A percentile compares a stretch with the other conserved stretches of the same genome.
Conservation (phyloP, 148 eudicot genomes). For the Arbutus unedo region DNA sequence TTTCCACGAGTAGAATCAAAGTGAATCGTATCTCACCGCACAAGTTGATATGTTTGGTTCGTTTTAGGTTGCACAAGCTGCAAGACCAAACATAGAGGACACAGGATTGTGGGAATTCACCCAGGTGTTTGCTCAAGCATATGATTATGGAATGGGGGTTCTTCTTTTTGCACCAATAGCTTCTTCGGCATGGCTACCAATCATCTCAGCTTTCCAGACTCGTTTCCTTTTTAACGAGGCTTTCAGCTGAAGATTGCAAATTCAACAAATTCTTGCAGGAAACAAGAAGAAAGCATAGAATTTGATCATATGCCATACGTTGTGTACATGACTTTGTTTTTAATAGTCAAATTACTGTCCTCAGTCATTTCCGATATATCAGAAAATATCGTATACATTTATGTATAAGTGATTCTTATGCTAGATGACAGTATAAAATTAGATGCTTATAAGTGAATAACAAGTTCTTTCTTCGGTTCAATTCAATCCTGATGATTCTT, state of each 20-base stretch:
- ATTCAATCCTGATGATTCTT: neutral
- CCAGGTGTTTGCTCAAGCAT: slow-evolving; percentile 67
- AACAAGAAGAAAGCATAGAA: slow-evolving; percentile 53
- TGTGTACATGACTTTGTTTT: slow-evolving; percentile 3
- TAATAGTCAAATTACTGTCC: neutral
- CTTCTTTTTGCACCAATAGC: slow-evolving; percentile 79
- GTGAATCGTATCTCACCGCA: neutral
- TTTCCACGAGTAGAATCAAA: neutral
- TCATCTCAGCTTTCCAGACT: slow-evolving; percentile 83
- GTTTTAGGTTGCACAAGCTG: slow-evolving; percentile 63
- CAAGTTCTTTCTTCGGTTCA: too few relatives aligned
- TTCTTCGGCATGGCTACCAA: slow-evolving; percentile 87
- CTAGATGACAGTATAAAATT: neutral
- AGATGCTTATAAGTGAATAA: neutral
- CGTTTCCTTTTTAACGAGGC: slow-evolving; percentile 94
- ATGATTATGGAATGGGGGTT: slow-evolving; percentile 85
- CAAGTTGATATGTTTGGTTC: neutral
- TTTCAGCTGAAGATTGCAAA: slow-evolving; percentile 76
- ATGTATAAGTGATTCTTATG: neutral
- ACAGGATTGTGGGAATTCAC: slow-evolving; percentile 72
- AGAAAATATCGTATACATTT: neutral
- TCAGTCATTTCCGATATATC: neutral
- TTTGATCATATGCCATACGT: slow-evolving; percentile 12
- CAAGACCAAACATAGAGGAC: slow-evolving; percentile 55
- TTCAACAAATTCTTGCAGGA: slow-evolving; percentile 70